These are phyloP conservation scores for Protea cynaroides DNA, from an alignment of 164 flowering plant species.

Conservation along the genomic window DNA sequence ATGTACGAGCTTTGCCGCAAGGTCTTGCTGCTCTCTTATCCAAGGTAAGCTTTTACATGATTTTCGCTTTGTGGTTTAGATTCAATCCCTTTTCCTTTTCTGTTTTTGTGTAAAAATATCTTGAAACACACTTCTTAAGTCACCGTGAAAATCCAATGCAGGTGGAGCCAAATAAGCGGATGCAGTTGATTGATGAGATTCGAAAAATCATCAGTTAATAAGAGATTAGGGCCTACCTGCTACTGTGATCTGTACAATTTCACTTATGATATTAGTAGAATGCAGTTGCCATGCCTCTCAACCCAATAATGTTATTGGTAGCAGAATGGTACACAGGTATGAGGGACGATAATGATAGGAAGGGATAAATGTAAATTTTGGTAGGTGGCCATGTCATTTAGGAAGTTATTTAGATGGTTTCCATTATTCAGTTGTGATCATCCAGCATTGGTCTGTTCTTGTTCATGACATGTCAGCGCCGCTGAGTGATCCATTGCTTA, in stretches of 20 bases:
- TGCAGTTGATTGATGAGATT: slow-evolving; percentile 23
- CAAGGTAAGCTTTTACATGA: slow-evolving; percentile 46
- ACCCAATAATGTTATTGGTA: neutral
- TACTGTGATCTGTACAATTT: neutral
- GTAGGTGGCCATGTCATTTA: neutral
- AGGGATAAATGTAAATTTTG: slow-evolving; percentile 1
- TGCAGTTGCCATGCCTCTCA: neutral
- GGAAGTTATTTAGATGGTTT: neutral
- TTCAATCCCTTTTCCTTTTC: neutral
- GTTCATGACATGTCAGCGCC: neutral
- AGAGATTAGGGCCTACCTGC: neutral
- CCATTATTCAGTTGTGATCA: neutral
- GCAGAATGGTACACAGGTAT: neutral
- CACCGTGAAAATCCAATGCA: slow-evolving; percentile 16
- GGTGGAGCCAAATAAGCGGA: slow-evolving; percentile 26
- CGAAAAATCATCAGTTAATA: slow-evolving; percentile 17
- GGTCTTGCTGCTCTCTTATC: slow-evolving; percentile 73
- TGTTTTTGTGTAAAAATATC: neutral
- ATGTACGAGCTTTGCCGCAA: slow-evolving; percentile 80
- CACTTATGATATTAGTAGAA: neutral
- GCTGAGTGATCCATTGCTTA: neutral
- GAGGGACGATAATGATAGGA: neutral
- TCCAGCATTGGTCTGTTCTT: neutral
- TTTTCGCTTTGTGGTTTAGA: neutral
- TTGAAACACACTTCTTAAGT: neutral